phyloP scores from a whole-genome alignment of 371 early-diverging fungal species.

The Batkoa obscura region DNA sequence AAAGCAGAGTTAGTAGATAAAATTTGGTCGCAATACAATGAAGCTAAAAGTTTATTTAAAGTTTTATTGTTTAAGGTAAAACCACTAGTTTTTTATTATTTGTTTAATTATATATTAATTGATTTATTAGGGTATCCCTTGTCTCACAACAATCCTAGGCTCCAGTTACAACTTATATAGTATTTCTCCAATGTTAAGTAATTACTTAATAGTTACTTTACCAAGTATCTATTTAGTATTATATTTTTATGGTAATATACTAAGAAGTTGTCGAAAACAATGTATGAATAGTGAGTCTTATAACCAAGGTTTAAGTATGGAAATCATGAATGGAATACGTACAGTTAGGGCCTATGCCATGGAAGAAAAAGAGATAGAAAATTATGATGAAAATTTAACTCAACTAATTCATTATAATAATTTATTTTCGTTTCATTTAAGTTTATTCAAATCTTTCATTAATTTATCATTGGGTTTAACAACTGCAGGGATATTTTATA shows the following conservation, averaged over 20 bases:
- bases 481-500: constrained; percentile 43
- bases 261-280: not conserved
- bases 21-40: too few species aligned
- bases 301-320: constrained; percentile 29
- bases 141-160: not conserved
- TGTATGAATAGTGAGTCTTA: not conserved
- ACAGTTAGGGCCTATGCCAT: constrained; percentile 61
- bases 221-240: not conserved
- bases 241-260: not conserved
- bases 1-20: too few species aligned
- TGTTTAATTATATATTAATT: not conserved
- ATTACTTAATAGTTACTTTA: not conserved
- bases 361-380: constrained; percentile 30
- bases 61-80: not conserved
- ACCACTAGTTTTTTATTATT: not conserved
- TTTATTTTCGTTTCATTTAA: constrained; percentile 33
- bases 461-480: not conserved
- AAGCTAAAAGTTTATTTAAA: not conserved
- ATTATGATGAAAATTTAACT: constrained; percentile 16
- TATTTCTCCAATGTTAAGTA: not conserved
- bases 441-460: constrained; percentile 17
- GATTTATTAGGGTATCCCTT: not conserved
- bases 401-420: not conserved
- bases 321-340: constrained; percentile 43
- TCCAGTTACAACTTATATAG: not conserved